Evolutionary conservation across 2,329 filamentous ascomycete genomes (phyloP).

Genomic region (Hymenoscyphus scutula): DNA sequence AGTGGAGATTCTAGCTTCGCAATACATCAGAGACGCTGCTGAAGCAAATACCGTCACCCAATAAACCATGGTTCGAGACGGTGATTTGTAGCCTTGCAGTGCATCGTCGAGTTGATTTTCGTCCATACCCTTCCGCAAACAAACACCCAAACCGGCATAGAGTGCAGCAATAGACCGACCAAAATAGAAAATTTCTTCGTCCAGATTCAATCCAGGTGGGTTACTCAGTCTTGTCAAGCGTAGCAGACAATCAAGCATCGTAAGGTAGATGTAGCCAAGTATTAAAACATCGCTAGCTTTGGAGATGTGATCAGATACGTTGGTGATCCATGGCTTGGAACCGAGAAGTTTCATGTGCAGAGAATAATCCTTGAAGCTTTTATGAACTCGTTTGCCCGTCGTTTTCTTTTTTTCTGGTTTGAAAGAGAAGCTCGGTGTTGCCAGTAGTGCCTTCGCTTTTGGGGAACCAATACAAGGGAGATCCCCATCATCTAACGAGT

Average conservation of each 20-base stretch:
- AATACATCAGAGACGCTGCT: not conserved
- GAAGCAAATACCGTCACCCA: not conserved
- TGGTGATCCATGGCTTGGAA: not conserved
- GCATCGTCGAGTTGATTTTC: not conserved
- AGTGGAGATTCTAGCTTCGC: not conserved
- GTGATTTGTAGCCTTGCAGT: not conserved
- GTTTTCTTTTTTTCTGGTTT: not conserved
- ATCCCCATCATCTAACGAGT: not conserved
- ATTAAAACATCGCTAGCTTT: not conserved
- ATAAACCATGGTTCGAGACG: not conserved
- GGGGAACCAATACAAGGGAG: not conserved
- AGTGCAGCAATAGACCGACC: not conserved
- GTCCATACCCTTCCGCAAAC: not conserved
- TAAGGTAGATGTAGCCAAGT: not conserved
- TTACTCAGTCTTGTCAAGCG: not conserved
- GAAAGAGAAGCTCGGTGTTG: not conserved
- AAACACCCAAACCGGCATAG: not conserved
- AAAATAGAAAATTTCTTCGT: not conserved
- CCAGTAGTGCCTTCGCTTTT: not conserved
- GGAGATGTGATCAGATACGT: not conserved
- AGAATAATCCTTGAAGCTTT: too few species aligned
- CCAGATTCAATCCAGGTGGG: not conserved
- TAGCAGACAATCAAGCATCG: not conserved
- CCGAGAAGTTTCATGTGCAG: not conserved
- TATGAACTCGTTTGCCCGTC: too few species aligned